phyloP scores from a whole-genome alignment of 129 eudicot species.

The Lonicera japonica region DNA sequence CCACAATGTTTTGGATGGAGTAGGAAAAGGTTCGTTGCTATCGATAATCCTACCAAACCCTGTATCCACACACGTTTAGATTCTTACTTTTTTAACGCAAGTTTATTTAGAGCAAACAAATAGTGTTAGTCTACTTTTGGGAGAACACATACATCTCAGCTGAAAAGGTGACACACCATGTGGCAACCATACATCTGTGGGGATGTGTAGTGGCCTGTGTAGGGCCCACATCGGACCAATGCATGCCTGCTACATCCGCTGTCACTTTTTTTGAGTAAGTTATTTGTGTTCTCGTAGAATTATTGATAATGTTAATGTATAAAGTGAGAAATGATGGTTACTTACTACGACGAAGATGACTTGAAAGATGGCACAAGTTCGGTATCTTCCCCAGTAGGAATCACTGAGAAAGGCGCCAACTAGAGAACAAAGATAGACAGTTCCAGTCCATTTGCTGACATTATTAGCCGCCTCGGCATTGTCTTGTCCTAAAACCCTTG shows the following conservation, averaged over 20 bases:
- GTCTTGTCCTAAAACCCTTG: slow-evolving; percentile 76
- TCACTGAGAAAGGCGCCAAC: slow-evolving; percentile 97
- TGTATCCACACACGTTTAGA: slow-evolving; percentile 9
- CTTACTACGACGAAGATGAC: slow-evolving; percentile 73
- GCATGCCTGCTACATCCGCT: too few relatives aligned
- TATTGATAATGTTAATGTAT: too few relatives aligned
- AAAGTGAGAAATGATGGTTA: neutral
- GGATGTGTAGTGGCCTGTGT: too few relatives aligned
- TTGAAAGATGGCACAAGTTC: slow-evolving; percentile 93
- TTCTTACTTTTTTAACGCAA: too few relatives aligned
- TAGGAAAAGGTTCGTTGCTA: slow-evolving; percentile 61
- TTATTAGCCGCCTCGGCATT: slow-evolving; percentile 95
- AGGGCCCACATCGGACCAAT: too few relatives aligned
- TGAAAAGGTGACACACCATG: too few relatives aligned
- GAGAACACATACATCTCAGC: too few relatives aligned
- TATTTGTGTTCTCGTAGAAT: too few relatives aligned
- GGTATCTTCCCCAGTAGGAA: slow-evolving; percentile 94
- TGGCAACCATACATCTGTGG: too few relatives aligned
- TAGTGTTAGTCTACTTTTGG: too few relatives aligned
- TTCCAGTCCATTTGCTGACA: slow-evolving; percentile 99
- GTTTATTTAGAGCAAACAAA: neutral
- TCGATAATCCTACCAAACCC: slow-evolving; percentile 70
- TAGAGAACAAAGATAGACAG: slow-evolving; percentile 90
- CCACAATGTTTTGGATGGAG: slow-evolving; percentile 85
- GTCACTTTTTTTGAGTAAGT: too few relatives aligned